Percentiles rank a stretch among this genome's conserved stretches.
Conservation (phyloP, 208 protist genomes). For the Acanthamoeba healyi region DNA sequence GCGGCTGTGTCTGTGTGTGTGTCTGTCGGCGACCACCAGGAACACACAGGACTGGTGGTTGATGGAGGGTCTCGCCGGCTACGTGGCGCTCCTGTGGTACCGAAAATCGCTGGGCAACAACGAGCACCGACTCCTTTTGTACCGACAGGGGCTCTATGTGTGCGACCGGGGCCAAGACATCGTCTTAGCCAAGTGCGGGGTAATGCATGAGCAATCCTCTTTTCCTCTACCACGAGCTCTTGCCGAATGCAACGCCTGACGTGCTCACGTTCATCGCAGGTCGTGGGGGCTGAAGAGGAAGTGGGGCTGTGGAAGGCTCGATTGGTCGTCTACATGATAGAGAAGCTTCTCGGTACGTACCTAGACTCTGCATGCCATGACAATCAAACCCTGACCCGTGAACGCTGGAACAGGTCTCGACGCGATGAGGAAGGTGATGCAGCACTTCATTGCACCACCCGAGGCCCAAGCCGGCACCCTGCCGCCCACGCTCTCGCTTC, state of each 20-base stretch:
- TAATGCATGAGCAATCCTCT: too few species aligned
- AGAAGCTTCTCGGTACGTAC: constrained; percentile 72
- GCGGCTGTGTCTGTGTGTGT: background rate
- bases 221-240: too few species aligned
- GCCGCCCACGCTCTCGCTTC: constrained; percentile 57
- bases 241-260: too few species aligned
- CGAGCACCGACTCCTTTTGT: constrained; percentile 70
- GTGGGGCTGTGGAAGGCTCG: constrained; percentile 74
- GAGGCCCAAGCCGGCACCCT: constrained; percentile 5
- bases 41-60: constrained; percentile 76
- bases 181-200: constrained; percentile 32
- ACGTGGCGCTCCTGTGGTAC: constrained; percentile 70
- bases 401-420: constrained; percentile 50
- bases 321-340: constrained; percentile 81
- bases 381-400: background rate
- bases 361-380: too few species aligned
- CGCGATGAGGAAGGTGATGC: constrained; percentile 38
- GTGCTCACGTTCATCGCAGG: constrained; percentile 39
- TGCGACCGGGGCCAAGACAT: constrained; percentile 15
- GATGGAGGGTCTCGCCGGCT: constrained; percentile 66
- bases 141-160: constrained; percentile 10
- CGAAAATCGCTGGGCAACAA: constrained; percentile 80
- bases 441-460: constrained; percentile 3
- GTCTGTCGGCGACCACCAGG: background rate
- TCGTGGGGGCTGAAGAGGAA: constrained; percentile 22